phyloP scores from a whole-genome alignment of 495 filamentous ascomycete genomes.

The Trichoderma virens region DNA sequence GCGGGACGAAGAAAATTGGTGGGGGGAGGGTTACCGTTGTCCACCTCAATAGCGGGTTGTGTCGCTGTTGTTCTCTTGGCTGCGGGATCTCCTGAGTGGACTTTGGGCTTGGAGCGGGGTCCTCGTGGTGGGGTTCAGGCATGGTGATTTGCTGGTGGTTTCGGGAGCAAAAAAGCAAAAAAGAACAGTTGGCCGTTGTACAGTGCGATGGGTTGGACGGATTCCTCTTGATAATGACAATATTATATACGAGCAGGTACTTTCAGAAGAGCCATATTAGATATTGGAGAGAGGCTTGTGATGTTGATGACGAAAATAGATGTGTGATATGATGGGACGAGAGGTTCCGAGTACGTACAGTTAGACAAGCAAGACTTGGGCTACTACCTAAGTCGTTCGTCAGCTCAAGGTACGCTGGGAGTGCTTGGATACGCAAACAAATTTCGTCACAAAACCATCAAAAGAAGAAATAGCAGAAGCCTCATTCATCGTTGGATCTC shows the following conservation, averaged over 20 bases:
- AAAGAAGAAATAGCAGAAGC: no score
- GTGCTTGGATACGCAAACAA: no score
- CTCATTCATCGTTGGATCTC: not conserved
- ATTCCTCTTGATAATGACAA: not conserved
- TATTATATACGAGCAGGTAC: not conserved
- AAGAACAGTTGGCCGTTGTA: not conserved
- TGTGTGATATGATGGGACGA: not conserved
- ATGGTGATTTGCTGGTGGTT: constrained; percentile 9
- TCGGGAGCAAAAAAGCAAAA: no score
- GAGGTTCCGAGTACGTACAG: no score
- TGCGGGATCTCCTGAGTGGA: not conserved
- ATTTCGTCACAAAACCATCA: no score
- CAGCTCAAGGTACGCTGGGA: no score
- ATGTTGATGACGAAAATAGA: no score
- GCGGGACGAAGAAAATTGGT: constrained; percentile 24
- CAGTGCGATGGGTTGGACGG: not conserved
- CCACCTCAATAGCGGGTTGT: not conserved
- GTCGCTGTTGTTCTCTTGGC: not conserved
- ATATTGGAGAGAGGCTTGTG: not conserved
- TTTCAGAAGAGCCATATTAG: no score
- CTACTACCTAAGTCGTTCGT: no score
- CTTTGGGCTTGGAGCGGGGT: constrained; percentile 11
- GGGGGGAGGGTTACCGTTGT: constrained; percentile 9
- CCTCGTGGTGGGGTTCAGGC: constrained; percentile 10
- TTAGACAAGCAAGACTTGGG: no score